Percentiles rank a stretch among this genome's conserved stretches.
phyloP scores from a whole-genome alignment of 1,284 basidiomycete species.

The Fomitiporia mediterranea region DNA sequence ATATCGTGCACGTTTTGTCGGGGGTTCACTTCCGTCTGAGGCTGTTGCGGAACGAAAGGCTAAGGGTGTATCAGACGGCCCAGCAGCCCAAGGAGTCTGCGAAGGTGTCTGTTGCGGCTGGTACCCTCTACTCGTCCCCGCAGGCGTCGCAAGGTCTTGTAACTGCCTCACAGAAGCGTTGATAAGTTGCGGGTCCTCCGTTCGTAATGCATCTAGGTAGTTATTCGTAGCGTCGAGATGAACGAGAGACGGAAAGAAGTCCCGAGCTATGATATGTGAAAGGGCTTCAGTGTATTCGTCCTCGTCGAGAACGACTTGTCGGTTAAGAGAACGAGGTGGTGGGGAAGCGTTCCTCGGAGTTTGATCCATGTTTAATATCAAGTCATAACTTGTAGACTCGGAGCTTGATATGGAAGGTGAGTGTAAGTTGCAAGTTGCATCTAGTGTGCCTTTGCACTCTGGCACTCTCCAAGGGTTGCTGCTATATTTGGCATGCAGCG shows the following conservation, averaged over 20 bases:
- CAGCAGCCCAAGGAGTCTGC: conserved; percentile 60
- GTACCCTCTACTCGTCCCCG: conserved; percentile 34
- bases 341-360: conserved; percentile 1
- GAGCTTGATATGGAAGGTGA: not conserved
- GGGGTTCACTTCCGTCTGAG: conserved; percentile 34
- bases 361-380: not conserved
- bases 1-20: conserved; percentile 52
- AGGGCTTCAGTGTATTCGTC: conserved; percentile 92
- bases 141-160: conserved; percentile 57
- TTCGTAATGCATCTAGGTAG: conserved; percentile 74
- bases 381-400: conserved; percentile 1
- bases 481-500: not conserved
- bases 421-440: not conserved
- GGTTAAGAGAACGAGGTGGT: conserved; percentile 56
- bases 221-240: conserved; percentile 84
- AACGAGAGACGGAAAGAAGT: conserved; percentile 93
- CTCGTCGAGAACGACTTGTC: conserved; percentile 80
- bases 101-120: conserved; percentile 49
- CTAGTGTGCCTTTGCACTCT: not conserved
- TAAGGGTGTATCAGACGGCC: conserved; percentile 63
- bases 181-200: conserved; percentile 70
- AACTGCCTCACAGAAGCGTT: conserved; percentile 69
- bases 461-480: too few relatives aligned
- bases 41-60: conserved; percentile 42
- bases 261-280: conserved; percentile 92